Evolutionary conservation across 1,139 yeast species (phyloP).

Genomic region (Wickerhamomyces sp.): DNA sequence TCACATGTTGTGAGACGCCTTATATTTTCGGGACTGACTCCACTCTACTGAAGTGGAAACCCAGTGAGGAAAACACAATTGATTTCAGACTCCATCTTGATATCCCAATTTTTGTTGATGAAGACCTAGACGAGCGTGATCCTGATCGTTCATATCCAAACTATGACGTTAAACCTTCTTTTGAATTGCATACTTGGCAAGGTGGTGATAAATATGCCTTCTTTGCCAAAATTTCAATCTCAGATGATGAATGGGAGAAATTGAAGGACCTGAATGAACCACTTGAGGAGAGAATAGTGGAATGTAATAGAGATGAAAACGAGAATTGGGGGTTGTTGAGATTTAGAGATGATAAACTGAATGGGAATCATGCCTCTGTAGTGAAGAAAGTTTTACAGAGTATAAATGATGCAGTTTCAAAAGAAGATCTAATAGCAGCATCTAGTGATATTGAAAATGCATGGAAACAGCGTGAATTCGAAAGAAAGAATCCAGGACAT

Average conservation of each 20-base stretch:
- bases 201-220: conserved; percentile 65
- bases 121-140: conserved; percentile 63
- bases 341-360: conserved; percentile 86
- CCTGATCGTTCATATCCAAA: conserved; percentile 73
- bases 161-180: conserved; percentile 74
- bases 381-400: conserved; percentile 80
- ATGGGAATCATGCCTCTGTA: conserved; percentile 79
- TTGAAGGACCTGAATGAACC: conserved; percentile 72
- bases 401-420: conserved; percentile 80
- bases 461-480: conserved; percentile 44
- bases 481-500: conserved; percentile 13
- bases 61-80: conserved; percentile 89
- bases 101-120: conserved; percentile 64
- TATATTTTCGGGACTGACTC: conserved; percentile 87
- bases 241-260: conserved; percentile 77
- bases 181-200: conserved; percentile 70
- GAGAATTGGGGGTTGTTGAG: conserved; percentile 76
- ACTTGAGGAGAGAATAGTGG: conserved; percentile 85
- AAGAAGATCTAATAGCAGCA: conserved; percentile 61
- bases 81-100: conserved; percentile 75
- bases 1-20: conserved; percentile 86
- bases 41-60: conserved; percentile 88
- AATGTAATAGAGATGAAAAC: conserved; percentile 53
- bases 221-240: conserved; percentile 58
- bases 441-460: conserved; percentile 38